Percentiles rank a stretch among this genome's conserved stretches.
These are phyloP conservation scores for Corrigiola litoralis DNA, from an alignment of 179 eudicot genomes.

Conservation along the genomic window DNA sequence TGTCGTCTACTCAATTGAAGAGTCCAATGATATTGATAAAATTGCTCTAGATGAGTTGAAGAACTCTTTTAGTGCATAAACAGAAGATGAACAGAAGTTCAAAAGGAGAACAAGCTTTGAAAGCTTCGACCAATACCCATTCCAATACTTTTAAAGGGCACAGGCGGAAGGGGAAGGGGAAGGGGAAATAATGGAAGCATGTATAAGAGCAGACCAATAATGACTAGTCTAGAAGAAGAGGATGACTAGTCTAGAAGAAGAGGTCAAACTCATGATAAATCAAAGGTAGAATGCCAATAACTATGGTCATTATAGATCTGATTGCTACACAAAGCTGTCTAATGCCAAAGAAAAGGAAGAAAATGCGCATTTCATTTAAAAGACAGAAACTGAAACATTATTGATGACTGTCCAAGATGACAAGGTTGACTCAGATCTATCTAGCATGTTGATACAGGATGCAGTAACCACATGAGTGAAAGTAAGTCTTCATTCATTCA, in stretches of 20 bases:
- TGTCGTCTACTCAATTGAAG: constrained; percentile 8
- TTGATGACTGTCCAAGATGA: constrained; percentile 14
- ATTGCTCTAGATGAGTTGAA: constrained; percentile 5
- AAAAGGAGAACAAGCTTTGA: constrained; percentile 3
- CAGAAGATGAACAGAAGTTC: neutral
- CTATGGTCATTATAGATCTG: constrained; percentile 23
- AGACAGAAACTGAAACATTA: constrained; percentile 16
- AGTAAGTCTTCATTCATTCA: constrained; percentile 18
- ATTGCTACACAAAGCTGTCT: constrained; percentile 22
- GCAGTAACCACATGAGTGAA: constrained; percentile 28
- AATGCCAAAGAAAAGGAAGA: neutral
- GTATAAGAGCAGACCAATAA: neutral
- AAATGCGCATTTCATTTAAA: constrained; percentile 7
- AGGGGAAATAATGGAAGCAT: constrained; percentile 4
- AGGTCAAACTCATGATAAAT: constrained; percentile 17
- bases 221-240: neutral
- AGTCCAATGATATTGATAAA: neutral
- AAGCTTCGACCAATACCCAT: constrained; percentile 7
- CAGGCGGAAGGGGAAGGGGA: constrained; percentile 13
- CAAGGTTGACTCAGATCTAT: neutral
- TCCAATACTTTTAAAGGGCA: constrained; percentile 5
- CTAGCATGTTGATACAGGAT: constrained; percentile 29
- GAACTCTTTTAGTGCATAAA: constrained; percentile 9
- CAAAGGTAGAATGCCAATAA: constrained; percentile 23
- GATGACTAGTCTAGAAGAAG: neutral